Conservation (phyloP, 805 yeast genomes). For the Candida namnaoensis region DNA sequence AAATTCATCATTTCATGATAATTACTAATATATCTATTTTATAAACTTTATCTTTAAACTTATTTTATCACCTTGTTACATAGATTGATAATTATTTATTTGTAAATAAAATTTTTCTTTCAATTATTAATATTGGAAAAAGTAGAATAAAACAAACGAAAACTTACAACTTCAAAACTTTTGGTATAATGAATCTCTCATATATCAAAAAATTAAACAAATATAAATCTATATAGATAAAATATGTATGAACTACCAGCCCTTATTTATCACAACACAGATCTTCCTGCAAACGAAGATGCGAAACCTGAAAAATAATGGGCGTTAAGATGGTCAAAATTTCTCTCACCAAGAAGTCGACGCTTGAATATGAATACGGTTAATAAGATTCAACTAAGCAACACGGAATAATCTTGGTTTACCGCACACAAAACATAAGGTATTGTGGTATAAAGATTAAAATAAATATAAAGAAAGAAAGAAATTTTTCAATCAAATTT, state of each 20-base stretch:
- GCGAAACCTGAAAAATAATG: slow-evolving; percentile 32
- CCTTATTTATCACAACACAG: slow-evolving; percentile 35
- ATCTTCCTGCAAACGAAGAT: slow-evolving; percentile 28
- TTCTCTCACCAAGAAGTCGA: slow-evolving; percentile 66
- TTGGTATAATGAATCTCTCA: too few relatives aligned
- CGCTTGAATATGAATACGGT: slow-evolving; percentile 40
- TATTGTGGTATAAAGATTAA: slow-evolving; percentile 9
- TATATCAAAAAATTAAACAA: too few relatives aligned
- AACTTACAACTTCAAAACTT: too few relatives aligned
- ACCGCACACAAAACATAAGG: slow-evolving; percentile 49
- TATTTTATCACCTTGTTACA: too few relatives aligned
- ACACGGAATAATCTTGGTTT: slow-evolving; percentile 74
- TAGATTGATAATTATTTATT: too few relatives aligned
- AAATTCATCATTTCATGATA: too few relatives aligned
- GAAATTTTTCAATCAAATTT: slow-evolving; percentile 1
- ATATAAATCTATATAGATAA: neutral
- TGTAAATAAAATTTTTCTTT: too few relatives aligned
- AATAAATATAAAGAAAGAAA: slow-evolving; percentile 5
- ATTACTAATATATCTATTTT: too few relatives aligned
- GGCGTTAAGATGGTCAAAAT: slow-evolving; percentile 60
- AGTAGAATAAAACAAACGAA: too few relatives aligned
- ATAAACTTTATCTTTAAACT: too few relatives aligned
- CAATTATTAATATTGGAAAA: too few relatives aligned
- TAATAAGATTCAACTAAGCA: slow-evolving; percentile 37
- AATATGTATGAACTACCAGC: slow-evolving; percentile 61